Conservation (phyloP, 345 rosid species). For the Salix caprea region DNA sequence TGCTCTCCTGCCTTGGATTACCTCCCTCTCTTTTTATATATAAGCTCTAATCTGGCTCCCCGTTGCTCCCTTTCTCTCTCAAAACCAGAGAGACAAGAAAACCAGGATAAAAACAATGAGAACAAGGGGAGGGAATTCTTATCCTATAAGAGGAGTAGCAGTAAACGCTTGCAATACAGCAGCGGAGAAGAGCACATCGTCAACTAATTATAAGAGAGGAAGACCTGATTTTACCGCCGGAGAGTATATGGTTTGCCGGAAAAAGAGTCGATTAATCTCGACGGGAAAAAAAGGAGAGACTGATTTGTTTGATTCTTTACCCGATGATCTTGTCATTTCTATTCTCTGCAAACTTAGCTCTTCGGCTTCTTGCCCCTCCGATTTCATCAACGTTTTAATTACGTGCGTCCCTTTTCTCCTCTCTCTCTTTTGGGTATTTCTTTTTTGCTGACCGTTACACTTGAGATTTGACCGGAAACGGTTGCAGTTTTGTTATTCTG, state of each 20-base stretch:
- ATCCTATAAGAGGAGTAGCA: slow-evolving; percentile 24
- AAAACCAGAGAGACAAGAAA: slow-evolving; percentile 12
- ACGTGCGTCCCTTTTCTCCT: slow-evolving; percentile 47
- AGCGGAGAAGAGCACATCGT: slow-evolving; percentile 6
- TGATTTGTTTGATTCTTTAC: slow-evolving; percentile 61
- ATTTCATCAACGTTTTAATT: slow-evolving; percentile 59
- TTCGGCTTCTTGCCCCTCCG: slow-evolving; percentile 55
- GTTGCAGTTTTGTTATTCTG: not conserved
- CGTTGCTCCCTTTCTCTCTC: slow-evolving; percentile 18
- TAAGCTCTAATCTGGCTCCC: slow-evolving; percentile 32
- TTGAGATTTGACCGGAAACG: not conserved
- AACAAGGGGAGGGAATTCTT: slow-evolving; percentile 51
- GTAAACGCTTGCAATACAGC: not conserved
- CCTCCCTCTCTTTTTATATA: slow-evolving; percentile 23
- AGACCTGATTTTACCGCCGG: slow-evolving; percentile 1
- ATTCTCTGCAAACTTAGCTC: slow-evolving; percentile 65
- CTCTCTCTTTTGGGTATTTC: not conserved
- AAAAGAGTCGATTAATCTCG: slow-evolving; percentile 31
- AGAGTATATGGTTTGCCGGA: slow-evolving; percentile 27
- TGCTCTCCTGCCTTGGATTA: not conserved
- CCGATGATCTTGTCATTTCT: slow-evolving; percentile 72
- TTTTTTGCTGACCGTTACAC: not conserved
- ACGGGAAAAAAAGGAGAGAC: slow-evolving; percentile 15
- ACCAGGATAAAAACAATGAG: slow-evolving; percentile 27
- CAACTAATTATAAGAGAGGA: slow-evolving; percentile 9